Evolutionary conservation across 345 rosid genomes (phyloP).

Genomic region (Rhodomyrtus tomentosa): DNA sequence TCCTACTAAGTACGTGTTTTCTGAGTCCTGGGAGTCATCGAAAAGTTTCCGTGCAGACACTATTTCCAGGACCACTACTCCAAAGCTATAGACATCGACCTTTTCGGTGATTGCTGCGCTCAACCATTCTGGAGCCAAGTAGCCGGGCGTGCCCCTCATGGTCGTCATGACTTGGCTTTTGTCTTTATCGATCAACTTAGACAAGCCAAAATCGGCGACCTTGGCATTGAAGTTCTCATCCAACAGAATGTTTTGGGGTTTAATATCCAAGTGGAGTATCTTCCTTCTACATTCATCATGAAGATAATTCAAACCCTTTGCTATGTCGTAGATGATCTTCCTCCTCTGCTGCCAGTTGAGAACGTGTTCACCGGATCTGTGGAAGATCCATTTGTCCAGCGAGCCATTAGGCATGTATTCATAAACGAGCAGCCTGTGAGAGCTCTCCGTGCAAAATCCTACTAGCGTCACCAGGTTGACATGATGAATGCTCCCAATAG

Average conservation of each 20-base stretch:
- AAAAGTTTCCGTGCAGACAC: slow-evolving; percentile 7
- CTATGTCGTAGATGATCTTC: slow-evolving; percentile 19
- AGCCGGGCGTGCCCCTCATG: slow-evolving; percentile 8
- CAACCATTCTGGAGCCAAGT: slow-evolving; percentile 12
- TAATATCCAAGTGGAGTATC: slow-evolving; percentile 8
- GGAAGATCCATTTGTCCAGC: slow-evolving; percentile 18
- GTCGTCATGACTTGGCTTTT: slow-evolving; percentile 1
- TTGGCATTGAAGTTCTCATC: slow-evolving; percentile 1
- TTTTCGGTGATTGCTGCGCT: slow-evolving; percentile 1
- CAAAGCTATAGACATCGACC: slow-evolving; percentile 21
- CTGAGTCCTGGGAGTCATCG: slow-evolving; percentile 3
- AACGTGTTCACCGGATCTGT: neutral
- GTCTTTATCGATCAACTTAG: slow-evolving; percentile 4
- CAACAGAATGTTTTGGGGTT: slow-evolving; percentile 8
- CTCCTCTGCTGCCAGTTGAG: slow-evolving; percentile 18
- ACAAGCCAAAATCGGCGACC: slow-evolving; percentile 5
- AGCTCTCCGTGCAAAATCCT: slow-evolving; percentile 18
- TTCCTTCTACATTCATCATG: slow-evolving; percentile 21
- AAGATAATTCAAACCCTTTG: slow-evolving; percentile 23
- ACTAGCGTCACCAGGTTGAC: slow-evolving; percentile 13
- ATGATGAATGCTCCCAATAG: slow-evolving; percentile 26
- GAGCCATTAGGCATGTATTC: slow-evolving; percentile 24
- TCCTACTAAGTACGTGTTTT: slow-evolving; percentile 11
- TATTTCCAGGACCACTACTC: slow-evolving; percentile 19
- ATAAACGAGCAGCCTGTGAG: slow-evolving; percentile 18